A percentile compares a stretch with the other conserved stretches of the same genome.
Conservation (phyloP, 768 basidiomycete species). For the Trametes cinnabarina region DNA sequence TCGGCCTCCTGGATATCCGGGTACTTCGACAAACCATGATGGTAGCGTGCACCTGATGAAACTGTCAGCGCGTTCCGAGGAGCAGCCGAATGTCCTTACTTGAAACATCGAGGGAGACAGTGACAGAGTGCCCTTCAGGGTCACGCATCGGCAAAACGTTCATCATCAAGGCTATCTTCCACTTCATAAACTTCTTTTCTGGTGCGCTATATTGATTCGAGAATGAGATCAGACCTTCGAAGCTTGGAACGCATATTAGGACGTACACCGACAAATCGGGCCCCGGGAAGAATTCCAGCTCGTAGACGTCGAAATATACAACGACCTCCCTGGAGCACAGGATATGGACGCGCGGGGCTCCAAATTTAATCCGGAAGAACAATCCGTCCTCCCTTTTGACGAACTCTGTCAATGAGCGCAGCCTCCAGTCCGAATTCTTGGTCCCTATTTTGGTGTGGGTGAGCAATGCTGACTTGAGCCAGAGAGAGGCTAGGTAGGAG, state of each 20-base stretch:
- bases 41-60: background rate
- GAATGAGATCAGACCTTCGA: background rate
- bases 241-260: background rate
- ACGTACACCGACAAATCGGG: slow-evolving; percentile 19
- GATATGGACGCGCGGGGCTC: slow-evolving; percentile 27
- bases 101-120: slow-evolving; percentile 26
- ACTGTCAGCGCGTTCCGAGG: background rate
- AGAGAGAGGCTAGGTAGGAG: slow-evolving; percentile 25
- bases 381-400: slow-evolving; percentile 13
- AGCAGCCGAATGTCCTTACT: slow-evolving; percentile 11
- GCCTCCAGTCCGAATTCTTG: slow-evolving; percentile 10
- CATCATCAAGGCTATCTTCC: slow-evolving; percentile 29
- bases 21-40: slow-evolving; percentile 8
- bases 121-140: slow-evolving; percentile 20
- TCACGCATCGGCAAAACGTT: slow-evolving; percentile 23
- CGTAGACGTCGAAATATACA: slow-evolving; percentile 27
- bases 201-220: background rate
- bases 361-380: slow-evolving; percentile 27
- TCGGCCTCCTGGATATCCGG: slow-evolving; percentile 17
- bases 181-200: slow-evolving; percentile 10
- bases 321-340: slow-evolving; percentile 31
- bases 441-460: slow-evolving; percentile 6
- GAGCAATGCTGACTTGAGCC: slow-evolving; percentile 28
- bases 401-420: slow-evolving; percentile 27
- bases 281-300: slow-evolving; percentile 22